Conservation (phyloP, 1,139 yeast genomes). For the Blastobotrys proliferans region DNA sequence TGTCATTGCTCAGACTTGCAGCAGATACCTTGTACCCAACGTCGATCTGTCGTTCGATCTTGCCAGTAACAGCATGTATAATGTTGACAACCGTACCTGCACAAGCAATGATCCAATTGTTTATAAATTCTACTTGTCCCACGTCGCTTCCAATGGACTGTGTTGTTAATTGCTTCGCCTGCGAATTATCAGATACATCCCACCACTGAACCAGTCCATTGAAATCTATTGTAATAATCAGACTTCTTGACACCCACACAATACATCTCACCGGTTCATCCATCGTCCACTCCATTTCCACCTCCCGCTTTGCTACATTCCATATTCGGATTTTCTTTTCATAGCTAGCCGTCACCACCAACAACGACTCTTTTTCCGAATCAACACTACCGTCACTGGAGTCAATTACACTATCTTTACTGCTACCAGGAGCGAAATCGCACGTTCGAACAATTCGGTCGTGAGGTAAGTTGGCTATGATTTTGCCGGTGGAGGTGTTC, state of each 20-base stretch:
- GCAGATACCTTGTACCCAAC: slow-evolving; percentile 33
- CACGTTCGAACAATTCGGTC: slow-evolving; percentile 35
- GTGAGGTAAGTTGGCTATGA: slow-evolving; percentile 29
- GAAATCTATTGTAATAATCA: slow-evolving; percentile 27
- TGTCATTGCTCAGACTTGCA: slow-evolving; percentile 27
- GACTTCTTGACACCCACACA: slow-evolving; percentile 23
- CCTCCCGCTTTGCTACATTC: slow-evolving; percentile 17
- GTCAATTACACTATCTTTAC: slow-evolving; percentile 2
- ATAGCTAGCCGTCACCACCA: slow-evolving; percentile 28
- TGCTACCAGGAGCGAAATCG: slow-evolving; percentile 22
- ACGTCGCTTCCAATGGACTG: slow-evolving; percentile 25
- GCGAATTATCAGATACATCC: slow-evolving; percentile 24
- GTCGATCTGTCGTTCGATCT: slow-evolving; percentile 23
- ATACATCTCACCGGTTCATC: slow-evolving; percentile 21
- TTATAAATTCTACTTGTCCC: slow-evolving; percentile 31
- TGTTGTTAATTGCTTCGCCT: slow-evolving; percentile 15
- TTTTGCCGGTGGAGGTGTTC: slow-evolving; percentile 32
- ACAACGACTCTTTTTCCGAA: slow-evolving; percentile 7
- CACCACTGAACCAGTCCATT: slow-evolving; percentile 33
- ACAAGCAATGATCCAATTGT: slow-evolving; percentile 27
- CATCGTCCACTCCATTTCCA: slow-evolving; percentile 22
- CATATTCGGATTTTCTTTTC: slow-evolving; percentile 27
- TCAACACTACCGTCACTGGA: no score
- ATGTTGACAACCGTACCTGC: slow-evolving; percentile 29
- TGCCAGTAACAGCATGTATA: slow-evolving; percentile 22